Conservation (phyloP, 345 rosid genomes). For the Euphorbia lathyris region DNA sequence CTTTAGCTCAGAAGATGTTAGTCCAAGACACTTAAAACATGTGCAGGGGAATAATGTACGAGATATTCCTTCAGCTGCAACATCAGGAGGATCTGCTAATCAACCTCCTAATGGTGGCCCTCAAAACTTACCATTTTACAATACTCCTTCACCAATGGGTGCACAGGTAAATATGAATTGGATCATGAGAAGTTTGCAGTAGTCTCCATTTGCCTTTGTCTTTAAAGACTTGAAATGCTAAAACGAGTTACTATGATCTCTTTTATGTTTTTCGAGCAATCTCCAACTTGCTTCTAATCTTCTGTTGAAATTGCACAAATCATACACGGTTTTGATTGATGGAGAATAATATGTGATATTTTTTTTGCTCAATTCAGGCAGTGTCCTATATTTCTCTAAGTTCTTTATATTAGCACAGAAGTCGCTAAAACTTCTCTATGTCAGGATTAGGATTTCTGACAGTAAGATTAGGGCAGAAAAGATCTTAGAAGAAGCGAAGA, state of each 20-base stretch:
- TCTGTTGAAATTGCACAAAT: neutral
- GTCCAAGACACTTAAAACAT: constrained; percentile 68
- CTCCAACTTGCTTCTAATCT: constrained; percentile 5
- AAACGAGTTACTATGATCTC: neutral
- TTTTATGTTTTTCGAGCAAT: neutral
- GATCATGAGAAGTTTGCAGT: neutral
- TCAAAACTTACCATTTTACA: constrained; percentile 65
- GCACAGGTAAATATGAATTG: constrained; percentile 50
- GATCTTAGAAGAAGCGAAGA: too few species aligned
- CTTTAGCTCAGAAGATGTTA: constrained; percentile 51
- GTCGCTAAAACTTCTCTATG: neutral
- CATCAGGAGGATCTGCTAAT: constrained; percentile 40
- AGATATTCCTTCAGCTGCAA: constrained; percentile 54
- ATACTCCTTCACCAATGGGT: constrained; percentile 86
- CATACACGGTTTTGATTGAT: neutral
- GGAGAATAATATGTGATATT: neutral
- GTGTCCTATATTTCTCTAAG: neutral
- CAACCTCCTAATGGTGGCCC: constrained; percentile 70
- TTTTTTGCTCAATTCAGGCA: neutral
- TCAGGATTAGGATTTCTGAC: too few species aligned
- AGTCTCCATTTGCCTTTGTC: neutral
- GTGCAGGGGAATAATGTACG: constrained; percentile 61
- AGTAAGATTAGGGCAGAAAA: too few species aligned
- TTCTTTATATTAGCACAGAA: neutral
- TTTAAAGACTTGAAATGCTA: neutral